These are phyloP conservation scores for Monotropa hypopitys DNA, from an alignment of 179 eudicot species.

Conservation along the genomic window DNA sequence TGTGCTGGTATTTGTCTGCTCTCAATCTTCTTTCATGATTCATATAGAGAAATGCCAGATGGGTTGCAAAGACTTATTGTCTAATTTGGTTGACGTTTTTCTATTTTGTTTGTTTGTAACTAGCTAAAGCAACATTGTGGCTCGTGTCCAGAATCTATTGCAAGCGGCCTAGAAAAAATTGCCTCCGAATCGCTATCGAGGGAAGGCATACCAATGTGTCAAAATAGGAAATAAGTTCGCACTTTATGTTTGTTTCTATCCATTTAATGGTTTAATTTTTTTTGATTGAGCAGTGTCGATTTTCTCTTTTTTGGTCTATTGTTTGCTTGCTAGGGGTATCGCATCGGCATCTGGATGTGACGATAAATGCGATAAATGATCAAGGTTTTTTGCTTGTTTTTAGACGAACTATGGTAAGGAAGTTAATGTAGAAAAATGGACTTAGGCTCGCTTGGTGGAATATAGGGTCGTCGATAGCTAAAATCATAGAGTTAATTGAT, in stretches of 20 bases:
- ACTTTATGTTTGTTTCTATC: not conserved
- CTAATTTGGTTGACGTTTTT: conserved; percentile 5
- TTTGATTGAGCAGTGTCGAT: not conserved
- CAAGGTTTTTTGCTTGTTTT: too few relatives aligned
- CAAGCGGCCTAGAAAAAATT: not conserved
- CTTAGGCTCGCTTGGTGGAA: too few relatives aligned
- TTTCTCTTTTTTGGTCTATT: not conserved
- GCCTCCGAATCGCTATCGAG: not conserved
- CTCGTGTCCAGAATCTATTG: not conserved
- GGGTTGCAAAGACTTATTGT: conserved; percentile 1
- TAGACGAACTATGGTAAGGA: too few relatives aligned
- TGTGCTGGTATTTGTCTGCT: not conserved
- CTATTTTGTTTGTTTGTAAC: not conserved
- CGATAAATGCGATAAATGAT: too few relatives aligned
- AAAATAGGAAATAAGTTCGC: conserved; percentile 1
- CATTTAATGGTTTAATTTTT: not conserved
- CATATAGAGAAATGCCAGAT: conserved; percentile 5
- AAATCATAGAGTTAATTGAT: too few relatives aligned
- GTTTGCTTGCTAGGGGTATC: too few relatives aligned
- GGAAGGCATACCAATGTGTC: not conserved
- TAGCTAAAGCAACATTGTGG: conserved; percentile 5
- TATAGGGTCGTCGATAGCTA: too few relatives aligned
- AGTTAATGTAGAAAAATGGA: too few relatives aligned
- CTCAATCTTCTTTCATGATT: conserved; percentile 6
- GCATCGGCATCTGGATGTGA: too few relatives aligned